Base-by-base conservation (phyloP, 1,139 yeast genomes). In the Kodamaea alishanica region DNA sequence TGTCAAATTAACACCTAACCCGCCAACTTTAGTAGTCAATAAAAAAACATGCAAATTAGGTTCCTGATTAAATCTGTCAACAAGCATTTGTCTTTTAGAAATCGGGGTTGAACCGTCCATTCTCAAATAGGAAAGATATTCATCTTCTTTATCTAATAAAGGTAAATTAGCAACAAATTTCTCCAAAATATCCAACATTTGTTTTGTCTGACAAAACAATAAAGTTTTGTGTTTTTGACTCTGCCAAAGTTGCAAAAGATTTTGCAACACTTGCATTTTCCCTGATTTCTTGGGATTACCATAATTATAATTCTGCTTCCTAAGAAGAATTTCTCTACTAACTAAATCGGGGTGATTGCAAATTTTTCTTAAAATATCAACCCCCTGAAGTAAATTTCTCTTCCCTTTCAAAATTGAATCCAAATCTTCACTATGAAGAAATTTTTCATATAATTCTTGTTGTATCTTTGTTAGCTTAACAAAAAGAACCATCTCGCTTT, bases 71-170 rank as follows among this genome's bases (percentile, higher is more conserved):
- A 89, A 92, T 8, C 68, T 54, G 56, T 90, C 97, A 20, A 92
- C 97, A 43, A 92, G 67, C 15, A 61, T 61, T 55, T 92, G 98
- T 23, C 99, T 65, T 28, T 66, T 73, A 0, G 77, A 74, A 40
- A 92, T 89, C 1, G 88, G 83, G 0, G 98, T 92, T 0, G 90
- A 70, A 0, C 99, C 99, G 59, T 94, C 97, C 99, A 92, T 92
- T 45, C 97, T 67, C 50, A 90, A 62, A 56, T 75, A 89, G 7
- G 62, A 69, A 38, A 80, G 66, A 24, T 24, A 28, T 52, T 64
- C 46, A 24, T 42, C 43, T 11, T 47, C 44, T 9, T 53, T 64
- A 22, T 58, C 54, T 2, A 66, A 50, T 0, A 62, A 51, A 8
- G 59, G 65, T 31, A 81, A 55, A 24, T 65, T 66, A 6, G 61